Evolutionary conservation across 495 filamentous ascomycete genomes (phyloP), one percentile per base, ranked within the genome.

Genomic region (Halenospora varia): DNA sequence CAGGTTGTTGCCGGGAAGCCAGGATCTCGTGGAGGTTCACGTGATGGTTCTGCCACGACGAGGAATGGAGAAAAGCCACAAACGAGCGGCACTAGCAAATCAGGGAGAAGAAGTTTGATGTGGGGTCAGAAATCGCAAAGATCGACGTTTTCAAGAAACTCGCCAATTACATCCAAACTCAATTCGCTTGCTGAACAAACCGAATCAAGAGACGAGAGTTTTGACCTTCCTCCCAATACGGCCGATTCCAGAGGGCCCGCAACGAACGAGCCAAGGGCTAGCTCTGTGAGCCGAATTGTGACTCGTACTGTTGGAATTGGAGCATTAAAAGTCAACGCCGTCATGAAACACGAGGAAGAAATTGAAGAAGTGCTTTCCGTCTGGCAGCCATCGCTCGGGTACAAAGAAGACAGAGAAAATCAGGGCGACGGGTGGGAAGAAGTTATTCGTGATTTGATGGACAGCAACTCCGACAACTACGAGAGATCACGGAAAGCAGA

Each of bases 81-180:
- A 22, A 51, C 60, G 10, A 22, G 42, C 35, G 29, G 23, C 25
- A 40, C 46, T 2, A 71, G 70, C 64, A 85, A 82, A 63, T 65
- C 74, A 57, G 87, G 89, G 62, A 83, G 92, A 61, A 82, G 85
- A 68, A 96, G 92, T 70, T 73, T 93, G 66, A 92, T 95, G 85
- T 95, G 90, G 85, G 83, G 84, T 0, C 71, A 75, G 62, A 82
- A 77, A 63, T 75, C 70, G 64, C 80, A 73, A 52, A 67, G 76
- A 57, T 71, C 72, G 22, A 70, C 74, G 39, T 78, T 79, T 46
- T 70, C 73, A 45, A 70, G 77, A 51, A 69, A 75, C 39, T 67
- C 72, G 57, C 62, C 70, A 3, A 57, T 55, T 17, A 59, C 60
- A 1, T 66, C 60, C 6, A 77, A 77, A 53, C 71, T 81, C 10